A percentile compares a stretch with the other conserved stretches of the same genome.
These are phyloP conservation scores for Fusarium phyllophilum DNA, from an alignment of 2,329 filamentous ascomycete species.

Conservation along the genomic window DNA sequence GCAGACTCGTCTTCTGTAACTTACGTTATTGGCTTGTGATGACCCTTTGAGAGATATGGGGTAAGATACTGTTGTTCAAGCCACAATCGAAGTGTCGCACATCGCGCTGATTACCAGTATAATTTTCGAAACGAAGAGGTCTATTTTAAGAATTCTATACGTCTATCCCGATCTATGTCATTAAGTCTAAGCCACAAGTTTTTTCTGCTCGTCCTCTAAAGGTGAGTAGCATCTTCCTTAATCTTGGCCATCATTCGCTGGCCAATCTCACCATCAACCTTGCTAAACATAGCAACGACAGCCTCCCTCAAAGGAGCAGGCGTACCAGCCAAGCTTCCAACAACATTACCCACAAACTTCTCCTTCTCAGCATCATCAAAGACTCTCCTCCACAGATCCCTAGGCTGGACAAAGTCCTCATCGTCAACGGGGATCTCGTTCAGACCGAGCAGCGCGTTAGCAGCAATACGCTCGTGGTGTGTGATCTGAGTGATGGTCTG, in stretches of 20 bases:
- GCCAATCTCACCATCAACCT: constrained; percentile 14
- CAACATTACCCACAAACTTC: not conserved
- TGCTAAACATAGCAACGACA: constrained; percentile 11
- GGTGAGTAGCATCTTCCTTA: not conserved
- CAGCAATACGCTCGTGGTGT: constrained; percentile 5
- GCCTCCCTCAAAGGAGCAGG: not conserved
- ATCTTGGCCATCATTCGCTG: constrained; percentile 15
- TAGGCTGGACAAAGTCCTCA: not conserved
- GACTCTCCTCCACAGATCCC: constrained; percentile 7
- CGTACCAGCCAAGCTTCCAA: constrained; percentile 5
- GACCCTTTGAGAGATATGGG: not conserved
- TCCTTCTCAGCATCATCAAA: constrained; percentile 11
- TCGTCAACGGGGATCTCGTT: constrained; percentile 10
- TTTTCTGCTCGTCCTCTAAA: fast-evolving
- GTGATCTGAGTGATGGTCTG: constrained; percentile 7
- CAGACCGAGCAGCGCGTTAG: not conserved
- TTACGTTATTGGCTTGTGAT: not conserved
- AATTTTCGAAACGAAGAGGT: not conserved
- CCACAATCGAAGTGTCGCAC: not conserved
- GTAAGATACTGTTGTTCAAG: not conserved
- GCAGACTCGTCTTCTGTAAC: not conserved
- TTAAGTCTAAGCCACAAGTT: not conserved
- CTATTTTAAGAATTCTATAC: not conserved
- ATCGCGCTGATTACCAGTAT: fast-evolving
- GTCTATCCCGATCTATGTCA: not conserved